Conservation (phyloP, 441 rosid genomes). For the Pelargonium myrrhifolium region DNA sequence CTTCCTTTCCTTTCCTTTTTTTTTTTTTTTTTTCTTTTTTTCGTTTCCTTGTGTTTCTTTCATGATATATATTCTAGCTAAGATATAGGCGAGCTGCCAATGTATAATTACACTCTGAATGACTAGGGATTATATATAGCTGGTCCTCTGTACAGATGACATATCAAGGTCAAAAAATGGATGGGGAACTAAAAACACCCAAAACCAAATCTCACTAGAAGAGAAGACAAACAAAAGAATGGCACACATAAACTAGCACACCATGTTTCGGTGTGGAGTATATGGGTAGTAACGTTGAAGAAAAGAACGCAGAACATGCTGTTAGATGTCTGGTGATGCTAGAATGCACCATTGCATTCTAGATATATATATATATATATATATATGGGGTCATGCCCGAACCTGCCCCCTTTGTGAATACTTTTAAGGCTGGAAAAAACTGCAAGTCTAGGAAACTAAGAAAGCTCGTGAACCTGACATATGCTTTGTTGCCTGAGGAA, state of each 20-base stretch:
- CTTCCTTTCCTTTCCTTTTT: slow-evolving; percentile 31
- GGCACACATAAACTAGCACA: slow-evolving; percentile 40
- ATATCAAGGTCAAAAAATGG: slow-evolving; percentile 45
- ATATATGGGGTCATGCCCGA: slow-evolving; percentile 62
- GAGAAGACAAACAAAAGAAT: slow-evolving; percentile 43
- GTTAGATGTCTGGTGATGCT: slow-evolving; percentile 51
- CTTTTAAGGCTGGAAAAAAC: slow-evolving; percentile 54
- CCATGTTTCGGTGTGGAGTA: slow-evolving; percentile 29
- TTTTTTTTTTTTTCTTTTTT: background rate
- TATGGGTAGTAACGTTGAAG: slow-evolving; percentile 18
- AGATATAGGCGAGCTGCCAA: slow-evolving; percentile 55
- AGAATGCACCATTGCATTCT: slow-evolving; percentile 74
- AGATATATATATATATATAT: too few relatives aligned
- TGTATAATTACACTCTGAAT: slow-evolving; percentile 63
- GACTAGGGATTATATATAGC: slow-evolving; percentile 29
- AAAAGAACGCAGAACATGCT: slow-evolving; percentile 42
- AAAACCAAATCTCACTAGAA: slow-evolving; percentile 27
- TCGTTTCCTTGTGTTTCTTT: slow-evolving; percentile 26
- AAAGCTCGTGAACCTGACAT: slow-evolving; percentile 26
- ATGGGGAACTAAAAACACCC: slow-evolving; percentile 33
- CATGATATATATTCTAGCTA: slow-evolving; percentile 27
- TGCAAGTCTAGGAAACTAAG: slow-evolving; percentile 47
- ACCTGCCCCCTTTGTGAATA: slow-evolving; percentile 57
- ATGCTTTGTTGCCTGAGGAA: slow-evolving; percentile 24
- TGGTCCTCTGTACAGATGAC: slow-evolving; percentile 67